Evolutionary conservation across 805 yeast genomes (phyloP), one percentile per base, ranked within the genome.

Genomic region (Lipomyces mesembrius): DNA sequence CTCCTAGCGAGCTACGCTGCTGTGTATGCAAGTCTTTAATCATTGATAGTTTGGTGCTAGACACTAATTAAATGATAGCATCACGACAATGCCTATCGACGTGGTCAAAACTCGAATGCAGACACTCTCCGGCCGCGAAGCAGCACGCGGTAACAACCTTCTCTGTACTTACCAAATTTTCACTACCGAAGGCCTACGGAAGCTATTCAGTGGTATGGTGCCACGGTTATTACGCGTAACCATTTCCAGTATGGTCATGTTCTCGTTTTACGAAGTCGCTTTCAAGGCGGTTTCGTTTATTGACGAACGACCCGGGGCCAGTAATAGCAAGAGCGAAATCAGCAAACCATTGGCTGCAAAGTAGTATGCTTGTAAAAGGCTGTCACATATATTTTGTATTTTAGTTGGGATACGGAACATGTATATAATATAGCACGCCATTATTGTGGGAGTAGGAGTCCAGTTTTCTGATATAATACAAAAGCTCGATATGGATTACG

Each of bases 101-200:
- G 97, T 95, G 70, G 97, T 95, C 76, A 94, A 94, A 83, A 94
- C 99, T 39, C 86, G 98, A 80, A 93, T 93, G 81, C 98, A 94
- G 80, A 85, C 92, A n/a, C 72, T 77, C 12, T 75, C 78, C 58
- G 82, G 79, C 22, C 68, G 75, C 22, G 67, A 70, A 61, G 72
- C 74, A 25, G 80, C 81, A 68, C 75, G 78, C 2, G 74, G 77
- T 63, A 64, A 72, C 54, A 75, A 79, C 52, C 60, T 79, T 55
- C 62, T 71, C 25, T 77, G 81, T 63, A 74, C 79, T 12, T 78
- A 77, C 71, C 63, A 74, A 53, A 72, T 79, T 6, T 77, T 78
- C 69, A 68, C 74, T n/a, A 77, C 75, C 55, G 82, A 83, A 68
- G 86, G 85, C 59, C 60, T 71, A 32, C 2, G 22, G 4, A 59